A percentile compares a stretch with the other conserved stretches of the same genome.
These are phyloP conservation scores for Suillus subalutaceus DNA, from an alignment of 768 basidiomycete genomes.

Conservation along the genomic window DNA sequence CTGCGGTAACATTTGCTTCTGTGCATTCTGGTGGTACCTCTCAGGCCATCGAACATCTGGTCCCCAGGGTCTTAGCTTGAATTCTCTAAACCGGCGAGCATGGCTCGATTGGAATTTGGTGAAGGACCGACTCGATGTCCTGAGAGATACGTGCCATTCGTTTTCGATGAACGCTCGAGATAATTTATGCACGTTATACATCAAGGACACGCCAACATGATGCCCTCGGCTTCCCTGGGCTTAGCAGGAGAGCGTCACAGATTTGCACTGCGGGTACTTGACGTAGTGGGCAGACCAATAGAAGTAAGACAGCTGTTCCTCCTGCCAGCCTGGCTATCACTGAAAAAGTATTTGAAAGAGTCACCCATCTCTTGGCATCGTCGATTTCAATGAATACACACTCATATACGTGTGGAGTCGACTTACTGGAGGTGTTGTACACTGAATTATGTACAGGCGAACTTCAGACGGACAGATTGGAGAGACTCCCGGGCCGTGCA, in stretches of 20 bases:
- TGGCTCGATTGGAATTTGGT: background rate
- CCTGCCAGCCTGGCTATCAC: conserved; percentile 32
- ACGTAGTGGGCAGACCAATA: background rate
- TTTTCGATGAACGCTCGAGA: background rate
- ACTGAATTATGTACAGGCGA: conserved; percentile 64
- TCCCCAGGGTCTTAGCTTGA: background rate
- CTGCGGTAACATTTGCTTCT: background rate
- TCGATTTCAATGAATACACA: conserved; percentile 77
- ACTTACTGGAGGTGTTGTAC: conserved; percentile 70
- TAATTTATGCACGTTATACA: background rate
- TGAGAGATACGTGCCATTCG: background rate
- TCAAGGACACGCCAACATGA: background rate
- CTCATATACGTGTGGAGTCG: conserved; percentile 78
- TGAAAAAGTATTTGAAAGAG: conserved; percentile 63
- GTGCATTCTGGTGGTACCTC: background rate
- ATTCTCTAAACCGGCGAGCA: background rate
- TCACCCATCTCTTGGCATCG: conserved; percentile 76
- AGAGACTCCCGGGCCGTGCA: conserved; percentile 54
- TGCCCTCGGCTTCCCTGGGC: background rate
- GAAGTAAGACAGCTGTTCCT: background rate
- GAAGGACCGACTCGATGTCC: conserved; percentile 26
- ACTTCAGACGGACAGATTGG: conserved; percentile 73
- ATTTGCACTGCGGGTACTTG: conserved; percentile 77
- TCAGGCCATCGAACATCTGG: background rate
- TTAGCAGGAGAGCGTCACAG: conserved; percentile 66